Conservation (phyloP, 148 eudicot genomes). For the Rhododendron ovatum region DNA sequence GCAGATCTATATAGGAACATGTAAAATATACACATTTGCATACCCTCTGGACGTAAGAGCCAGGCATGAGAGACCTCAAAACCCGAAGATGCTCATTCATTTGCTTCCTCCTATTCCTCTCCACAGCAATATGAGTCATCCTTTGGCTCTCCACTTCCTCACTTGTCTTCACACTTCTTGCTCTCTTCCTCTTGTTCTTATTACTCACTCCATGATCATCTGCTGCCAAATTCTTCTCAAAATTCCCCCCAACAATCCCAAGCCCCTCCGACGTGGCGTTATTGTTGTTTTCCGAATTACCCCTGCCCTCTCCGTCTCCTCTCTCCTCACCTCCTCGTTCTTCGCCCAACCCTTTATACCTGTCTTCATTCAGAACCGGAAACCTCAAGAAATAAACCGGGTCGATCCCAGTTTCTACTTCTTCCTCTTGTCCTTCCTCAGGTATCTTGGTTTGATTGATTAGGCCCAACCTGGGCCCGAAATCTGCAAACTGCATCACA, state of each 20-base stretch:
- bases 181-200: slow-evolving; percentile 82
- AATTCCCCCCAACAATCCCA: slow-evolving; percentile 26
- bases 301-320: slow-evolving; percentile 20
- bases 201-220: slow-evolving; percentile 21
- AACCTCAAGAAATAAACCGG: slow-evolving; percentile 66
- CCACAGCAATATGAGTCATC: slow-evolving; percentile 94
- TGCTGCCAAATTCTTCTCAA: slow-evolving; percentile 9
- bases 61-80: slow-evolving; percentile 94
- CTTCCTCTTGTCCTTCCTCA: background rate
- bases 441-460: slow-evolving; percentile 28
- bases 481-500: slow-evolving; percentile 87
- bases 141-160: slow-evolving; percentile 96
- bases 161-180: slow-evolving; percentile 67
- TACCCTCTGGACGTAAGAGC: slow-evolving; percentile 98
- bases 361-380: slow-evolving; percentile 56
- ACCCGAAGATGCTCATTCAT: slow-evolving; percentile 98
- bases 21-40: background rate
- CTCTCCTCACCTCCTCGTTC: slow-evolving; percentile 14
- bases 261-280: slow-evolving; percentile 8
- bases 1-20: background rate
- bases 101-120: slow-evolving; percentile 91
- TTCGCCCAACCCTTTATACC: slow-evolving; percentile 6
- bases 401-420: slow-evolving; percentile 28
- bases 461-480: slow-evolving; percentile 71
- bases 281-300: slow-evolving; percentile 8